Percentiles rank a stretch among this genome's conserved stretches.
These are phyloP conservation scores for Diospyros lotus DNA, from an alignment of 148 eudicot species.

Conservation along the genomic window DNA sequence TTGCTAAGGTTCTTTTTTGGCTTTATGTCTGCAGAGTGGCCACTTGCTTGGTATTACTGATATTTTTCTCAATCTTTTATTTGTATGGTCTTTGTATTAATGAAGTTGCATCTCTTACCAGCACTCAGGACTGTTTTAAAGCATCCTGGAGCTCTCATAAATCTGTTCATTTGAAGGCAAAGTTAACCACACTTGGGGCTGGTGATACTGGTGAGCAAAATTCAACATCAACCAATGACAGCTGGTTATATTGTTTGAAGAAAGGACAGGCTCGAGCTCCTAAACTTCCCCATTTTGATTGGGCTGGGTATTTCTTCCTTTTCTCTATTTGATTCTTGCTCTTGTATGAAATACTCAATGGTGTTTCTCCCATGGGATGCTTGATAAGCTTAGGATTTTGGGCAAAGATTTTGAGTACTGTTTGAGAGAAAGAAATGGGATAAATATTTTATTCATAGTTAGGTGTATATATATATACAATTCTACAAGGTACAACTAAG, in stretches of 20 bases:
- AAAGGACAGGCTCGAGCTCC: slow-evolving; percentile 85
- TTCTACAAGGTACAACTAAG: too few species aligned
- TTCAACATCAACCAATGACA: slow-evolving; percentile 32
- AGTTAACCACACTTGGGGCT: slow-evolving; percentile 33
- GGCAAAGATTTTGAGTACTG: too few species aligned
- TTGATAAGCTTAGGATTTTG: neutral
- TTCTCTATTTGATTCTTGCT: neutral
- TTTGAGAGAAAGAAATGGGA: too few species aligned
- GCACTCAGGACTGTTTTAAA: slow-evolving; percentile 98
- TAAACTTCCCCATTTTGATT: slow-evolving; percentile 76
- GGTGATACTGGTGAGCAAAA: slow-evolving; percentile 39
- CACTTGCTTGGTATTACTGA: neutral
- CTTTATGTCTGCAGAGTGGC: neutral
- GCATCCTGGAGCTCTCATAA: slow-evolving; percentile 95
- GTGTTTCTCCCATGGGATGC: neutral
- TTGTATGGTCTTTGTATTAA: slow-evolving; percentile 10
- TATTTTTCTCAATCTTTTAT: neutral
- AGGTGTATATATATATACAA: too few species aligned
- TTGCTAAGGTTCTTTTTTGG: neutral
- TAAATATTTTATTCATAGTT: too few species aligned
- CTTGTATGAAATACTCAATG: neutral
- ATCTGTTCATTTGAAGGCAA: slow-evolving; percentile 70
- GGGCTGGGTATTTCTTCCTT: slow-evolving; percentile 78
- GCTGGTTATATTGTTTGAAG: slow-evolving; percentile 86
- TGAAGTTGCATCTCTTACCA: slow-evolving; percentile 22